Conservation (phyloP, 2,329 filamentous ascomycete species). For the Nigrospora oryzae region DNA sequence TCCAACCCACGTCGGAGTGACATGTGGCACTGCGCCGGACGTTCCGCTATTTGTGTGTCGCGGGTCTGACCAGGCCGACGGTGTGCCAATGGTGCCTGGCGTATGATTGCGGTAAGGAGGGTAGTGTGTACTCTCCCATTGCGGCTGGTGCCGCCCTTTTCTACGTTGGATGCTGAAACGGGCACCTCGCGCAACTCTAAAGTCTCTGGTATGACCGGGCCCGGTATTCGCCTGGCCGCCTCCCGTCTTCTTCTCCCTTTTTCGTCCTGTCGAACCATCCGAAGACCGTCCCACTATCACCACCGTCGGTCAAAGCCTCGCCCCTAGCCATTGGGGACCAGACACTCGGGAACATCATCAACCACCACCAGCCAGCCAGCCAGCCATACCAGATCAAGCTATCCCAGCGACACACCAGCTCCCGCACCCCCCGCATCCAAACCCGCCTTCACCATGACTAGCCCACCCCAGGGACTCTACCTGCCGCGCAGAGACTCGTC, state of each 20-base stretch:
- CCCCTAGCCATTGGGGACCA: no score
- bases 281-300: no score
- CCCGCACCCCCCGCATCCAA: no score
- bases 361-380: no score
- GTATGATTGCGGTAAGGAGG: conserved; percentile 1
- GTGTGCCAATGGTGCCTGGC: conserved; percentile 2
- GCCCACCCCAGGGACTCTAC: conserved; percentile 21
- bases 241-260: no score
- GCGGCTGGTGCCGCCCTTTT: conserved; percentile 1
- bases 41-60: conserved; percentile 1
- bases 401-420: no score
- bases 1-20: conserved; percentile 15
- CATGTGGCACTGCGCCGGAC: conserved; percentile 19
- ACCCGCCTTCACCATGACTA: conserved; percentile 21
- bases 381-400: no score
- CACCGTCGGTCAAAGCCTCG: no score
- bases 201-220: not conserved
- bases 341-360: no score
- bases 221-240: no score
- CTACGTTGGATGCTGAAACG: not conserved
- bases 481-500: conserved; percentile 30
- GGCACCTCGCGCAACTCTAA: conserved; percentile 1
- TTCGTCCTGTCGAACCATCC: no score
- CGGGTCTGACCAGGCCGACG: conserved; percentile 7
- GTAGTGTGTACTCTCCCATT: not conserved